Percentiles rank a stretch among this genome's conserved stretches.
Conservation (phyloP, 2,329 filamentous ascomycete species). For the Aspergillus neotritici region DNA sequence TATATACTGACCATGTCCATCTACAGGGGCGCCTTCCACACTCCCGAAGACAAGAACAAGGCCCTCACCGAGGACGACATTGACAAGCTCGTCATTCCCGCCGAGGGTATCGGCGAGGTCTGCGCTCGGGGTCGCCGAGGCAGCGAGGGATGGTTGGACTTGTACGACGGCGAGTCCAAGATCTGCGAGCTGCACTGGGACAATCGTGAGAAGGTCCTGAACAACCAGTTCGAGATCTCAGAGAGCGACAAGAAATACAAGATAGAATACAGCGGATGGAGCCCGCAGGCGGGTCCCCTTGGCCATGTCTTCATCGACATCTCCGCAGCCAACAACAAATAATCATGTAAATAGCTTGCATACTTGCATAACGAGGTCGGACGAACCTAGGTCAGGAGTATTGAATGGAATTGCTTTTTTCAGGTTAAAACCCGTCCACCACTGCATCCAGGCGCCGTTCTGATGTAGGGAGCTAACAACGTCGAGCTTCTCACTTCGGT, state of each 20-base stretch:
- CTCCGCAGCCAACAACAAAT: conserved; percentile 17
- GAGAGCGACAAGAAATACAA: conserved; percentile 22
- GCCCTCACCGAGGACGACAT: conserved; percentile 26
- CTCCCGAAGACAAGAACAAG: conserved; percentile 17
- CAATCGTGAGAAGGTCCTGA: conserved; percentile 19
- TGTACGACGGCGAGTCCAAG: conserved; percentile 27
- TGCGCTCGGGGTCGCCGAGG: conserved; percentile 27
- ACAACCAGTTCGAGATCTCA: conserved; percentile 25
- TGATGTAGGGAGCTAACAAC: too few relatives aligned
- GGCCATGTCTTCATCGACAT: conserved; percentile 30
- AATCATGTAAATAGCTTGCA: conserved; percentile 7
- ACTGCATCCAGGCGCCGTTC: too few relatives aligned
- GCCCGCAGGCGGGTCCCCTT: conserved; percentile 23
- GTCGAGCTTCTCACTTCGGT: too few relatives aligned
- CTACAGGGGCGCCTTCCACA: conserved; percentile 24
- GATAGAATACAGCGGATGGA: conserved; percentile 28
- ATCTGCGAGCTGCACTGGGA: conserved; percentile 32
- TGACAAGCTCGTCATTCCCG: conserved; percentile 25
- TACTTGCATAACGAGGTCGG: too few relatives aligned
- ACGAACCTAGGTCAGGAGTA: too few relatives aligned
- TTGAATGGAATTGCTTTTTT: too few relatives aligned
- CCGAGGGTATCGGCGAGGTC: conserved; percentile 27
- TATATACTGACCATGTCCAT: background rate
- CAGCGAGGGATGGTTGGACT: conserved; percentile 28
- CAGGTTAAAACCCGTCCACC: too few relatives aligned